These are phyloP conservation scores for Leccinum pachyderme DNA, from an alignment of 1,284 basidiomycete genomes.

Conservation along the genomic window DNA sequence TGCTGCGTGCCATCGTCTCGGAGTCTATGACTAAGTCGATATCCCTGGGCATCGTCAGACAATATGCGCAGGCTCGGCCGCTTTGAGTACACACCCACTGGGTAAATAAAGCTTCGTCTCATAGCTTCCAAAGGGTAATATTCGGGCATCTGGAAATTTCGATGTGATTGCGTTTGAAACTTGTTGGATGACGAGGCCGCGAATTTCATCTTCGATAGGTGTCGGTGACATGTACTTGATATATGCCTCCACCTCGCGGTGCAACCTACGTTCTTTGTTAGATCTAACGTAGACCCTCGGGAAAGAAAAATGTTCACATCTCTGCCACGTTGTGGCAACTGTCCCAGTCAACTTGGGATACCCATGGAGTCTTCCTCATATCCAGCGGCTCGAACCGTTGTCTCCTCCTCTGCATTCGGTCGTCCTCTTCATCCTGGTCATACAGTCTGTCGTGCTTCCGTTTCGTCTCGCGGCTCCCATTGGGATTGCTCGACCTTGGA, in stretches of 20 bases:
- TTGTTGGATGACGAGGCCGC: slow-evolving; percentile 72
- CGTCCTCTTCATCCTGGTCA: slow-evolving; percentile 44
- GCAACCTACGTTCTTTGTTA: slow-evolving; percentile 52
- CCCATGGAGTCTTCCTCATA: slow-evolving; percentile 77
- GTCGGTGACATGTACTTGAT: slow-evolving; percentile 88
- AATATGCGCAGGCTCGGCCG: not conserved
- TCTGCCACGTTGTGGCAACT: slow-evolving; percentile 75
- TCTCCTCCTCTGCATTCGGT: slow-evolving; percentile 39
- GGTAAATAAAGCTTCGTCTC: slow-evolving; percentile 95
- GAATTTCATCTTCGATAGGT: slow-evolving; percentile 79
- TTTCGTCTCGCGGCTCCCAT: slow-evolving; percentile 35
- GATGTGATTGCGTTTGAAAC: slow-evolving; percentile 67
- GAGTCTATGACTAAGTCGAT: slow-evolving; percentile 78
- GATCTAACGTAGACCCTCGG: slow-evolving; percentile 3
- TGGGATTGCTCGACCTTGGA: slow-evolving; percentile 20
- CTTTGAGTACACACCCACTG: slow-evolving; percentile 62
- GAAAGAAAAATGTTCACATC: slow-evolving; percentile 49
- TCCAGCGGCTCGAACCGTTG: slow-evolving; percentile 47
- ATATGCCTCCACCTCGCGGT: slow-evolving; percentile 84
- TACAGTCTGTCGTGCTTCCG: slow-evolving; percentile 43
- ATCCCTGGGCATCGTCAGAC: slow-evolving; percentile 46
- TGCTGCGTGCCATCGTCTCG: slow-evolving; percentile 58
- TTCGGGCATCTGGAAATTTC: slow-evolving; percentile 77
- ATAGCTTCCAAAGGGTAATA: slow-evolving; percentile 90
- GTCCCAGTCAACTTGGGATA: slow-evolving; percentile 76